Conservation (phyloP, 2,329 filamentous ascomycete species). For the Pseudogymnoascus pannorum region DNA sequence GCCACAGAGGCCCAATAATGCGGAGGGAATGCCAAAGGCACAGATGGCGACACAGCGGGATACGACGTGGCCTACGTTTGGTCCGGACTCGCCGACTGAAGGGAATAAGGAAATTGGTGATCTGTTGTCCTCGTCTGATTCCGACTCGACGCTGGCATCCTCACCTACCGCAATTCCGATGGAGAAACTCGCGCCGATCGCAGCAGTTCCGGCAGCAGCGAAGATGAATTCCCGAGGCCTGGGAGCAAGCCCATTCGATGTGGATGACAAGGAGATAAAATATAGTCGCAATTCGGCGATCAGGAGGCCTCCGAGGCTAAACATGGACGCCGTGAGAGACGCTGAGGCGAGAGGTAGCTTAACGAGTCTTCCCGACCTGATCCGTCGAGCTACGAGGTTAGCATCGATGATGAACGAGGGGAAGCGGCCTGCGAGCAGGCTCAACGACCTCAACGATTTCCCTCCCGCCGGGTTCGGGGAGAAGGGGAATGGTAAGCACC, state of each 20-base stretch:
- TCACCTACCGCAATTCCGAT: neutral
- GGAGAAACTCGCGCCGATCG: neutral
- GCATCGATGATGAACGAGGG: conserved; percentile 85
- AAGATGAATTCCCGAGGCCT: conserved; percentile 11
- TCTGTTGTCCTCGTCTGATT: neutral
- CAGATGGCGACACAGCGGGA: conserved; percentile 12
- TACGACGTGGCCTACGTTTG: conserved; percentile 13
- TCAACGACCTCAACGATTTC: conserved; percentile 47
- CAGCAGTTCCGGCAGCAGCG: neutral
- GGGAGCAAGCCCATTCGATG: conserved; percentile 21
- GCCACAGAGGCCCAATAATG: neutral
- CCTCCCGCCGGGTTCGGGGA: conserved; percentile 31
- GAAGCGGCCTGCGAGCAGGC: conserved; percentile 52
- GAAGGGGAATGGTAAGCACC: conserved; percentile 28
- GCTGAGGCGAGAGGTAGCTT: conserved; percentile 81
- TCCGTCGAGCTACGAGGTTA: conserved; percentile 76
- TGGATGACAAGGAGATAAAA: conserved; percentile 19
- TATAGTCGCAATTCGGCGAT: conserved; percentile 46
- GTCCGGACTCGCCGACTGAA: neutral
- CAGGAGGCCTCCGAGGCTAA: conserved; percentile 62
- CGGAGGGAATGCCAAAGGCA: neutral
- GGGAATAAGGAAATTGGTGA: neutral
- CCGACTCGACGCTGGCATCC: neutral
- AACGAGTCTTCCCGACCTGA: conserved; percentile 87
- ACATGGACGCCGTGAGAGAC: conserved; percentile 74